These are phyloP conservation scores for Boletus rubroflammeus DNA, from an alignment of 768 basidiomycete genomes.

Conservation along the genomic window DNA sequence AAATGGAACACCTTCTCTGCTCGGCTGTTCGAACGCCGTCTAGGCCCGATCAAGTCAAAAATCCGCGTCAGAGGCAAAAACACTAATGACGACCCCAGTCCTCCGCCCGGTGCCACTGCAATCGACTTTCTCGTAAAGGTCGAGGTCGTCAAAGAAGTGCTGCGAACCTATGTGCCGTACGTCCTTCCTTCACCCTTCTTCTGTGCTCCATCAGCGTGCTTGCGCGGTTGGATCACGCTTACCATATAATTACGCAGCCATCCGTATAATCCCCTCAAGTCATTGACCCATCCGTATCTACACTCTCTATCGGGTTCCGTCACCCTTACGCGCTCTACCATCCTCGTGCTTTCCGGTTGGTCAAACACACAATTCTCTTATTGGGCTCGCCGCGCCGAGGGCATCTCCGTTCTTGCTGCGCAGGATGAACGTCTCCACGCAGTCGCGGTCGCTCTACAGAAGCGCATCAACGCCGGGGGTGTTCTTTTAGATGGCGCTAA, in stretches of 20 bases:
- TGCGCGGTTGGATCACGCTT: slow-evolving; percentile 16
- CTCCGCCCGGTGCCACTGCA: slow-evolving; percentile 38
- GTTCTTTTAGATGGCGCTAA: slow-evolving; percentile 29
- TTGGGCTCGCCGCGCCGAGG: slow-evolving; percentile 50
- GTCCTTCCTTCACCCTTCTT: slow-evolving; percentile 22
- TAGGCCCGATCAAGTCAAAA: slow-evolving; percentile 39
- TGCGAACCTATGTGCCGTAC: slow-evolving; percentile 47
- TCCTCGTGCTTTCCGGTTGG: slow-evolving; percentile 48
- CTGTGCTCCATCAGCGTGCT: slow-evolving; percentile 4
- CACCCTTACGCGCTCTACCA: slow-evolving; percentile 44
- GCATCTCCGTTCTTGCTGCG: slow-evolving; percentile 43
- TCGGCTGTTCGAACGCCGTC: slow-evolving; percentile 44
- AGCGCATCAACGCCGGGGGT: slow-evolving; percentile 36
- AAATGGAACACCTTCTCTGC: slow-evolving; percentile 47
- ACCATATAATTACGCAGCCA: slow-evolving; percentile 36
- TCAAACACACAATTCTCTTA: slow-evolving; percentile 54
- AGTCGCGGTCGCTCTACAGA: slow-evolving; percentile 40
- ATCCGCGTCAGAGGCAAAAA: slow-evolving; percentile 31
- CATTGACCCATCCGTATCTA: slow-evolving; percentile 39
- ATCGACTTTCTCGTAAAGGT: slow-evolving; percentile 53
- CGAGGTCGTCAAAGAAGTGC: slow-evolving; percentile 47
- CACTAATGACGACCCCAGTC: slow-evolving; percentile 25
- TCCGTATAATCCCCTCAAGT: slow-evolving; percentile 51
- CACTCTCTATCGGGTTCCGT: slow-evolving; percentile 41
- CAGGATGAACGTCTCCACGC: slow-evolving; percentile 40